Conservation (phyloP, 352 stramenopile species). For the Globisporangium viniferum region DNA sequence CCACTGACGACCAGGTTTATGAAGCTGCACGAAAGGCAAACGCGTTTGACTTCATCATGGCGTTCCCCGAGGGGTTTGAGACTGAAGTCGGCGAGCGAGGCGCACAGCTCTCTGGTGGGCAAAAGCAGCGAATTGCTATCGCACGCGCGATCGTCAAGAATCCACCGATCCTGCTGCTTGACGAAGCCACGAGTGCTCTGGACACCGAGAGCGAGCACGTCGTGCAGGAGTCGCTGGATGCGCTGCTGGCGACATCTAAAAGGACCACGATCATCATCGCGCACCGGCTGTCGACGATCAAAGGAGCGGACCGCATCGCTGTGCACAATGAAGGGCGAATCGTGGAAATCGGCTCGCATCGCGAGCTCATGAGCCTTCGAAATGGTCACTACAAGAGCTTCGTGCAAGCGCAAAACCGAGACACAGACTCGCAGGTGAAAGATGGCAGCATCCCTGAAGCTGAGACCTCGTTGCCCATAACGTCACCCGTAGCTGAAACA, state of each 20-base stretch:
- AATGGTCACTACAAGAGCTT: slow-evolving; percentile 48
- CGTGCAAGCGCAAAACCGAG: slow-evolving; percentile 20
- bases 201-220: slow-evolving; percentile 80
- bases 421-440: slow-evolving; percentile 9
- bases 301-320: slow-evolving; percentile 93
- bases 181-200: slow-evolving; percentile 13
- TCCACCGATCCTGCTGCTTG: slow-evolving; percentile 81
- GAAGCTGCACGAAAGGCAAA: slow-evolving; percentile 60
- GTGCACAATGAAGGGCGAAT: slow-evolving; percentile 91
- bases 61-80: slow-evolving; percentile 87
- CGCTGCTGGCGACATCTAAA: slow-evolving; percentile 23
- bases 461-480: background rate
- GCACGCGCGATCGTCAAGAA: slow-evolving; percentile 63
- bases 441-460: background rate
- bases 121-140: slow-evolving; percentile 22
- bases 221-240: slow-evolving; percentile 68
- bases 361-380: slow-evolving; percentile 73
- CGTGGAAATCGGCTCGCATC: slow-evolving; percentile 92
- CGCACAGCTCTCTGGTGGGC: slow-evolving; percentile 56
- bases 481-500: background rate
- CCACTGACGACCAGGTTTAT: slow-evolving; percentile 48
- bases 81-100: slow-evolving; percentile 88
- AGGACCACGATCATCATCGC: slow-evolving; percentile 59
- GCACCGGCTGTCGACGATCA: slow-evolving; percentile 93
- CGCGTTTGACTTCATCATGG: slow-evolving; percentile 90